Conservation (phyloP, 208 protist species). For the Trypanosoma platydactyli region DNA sequence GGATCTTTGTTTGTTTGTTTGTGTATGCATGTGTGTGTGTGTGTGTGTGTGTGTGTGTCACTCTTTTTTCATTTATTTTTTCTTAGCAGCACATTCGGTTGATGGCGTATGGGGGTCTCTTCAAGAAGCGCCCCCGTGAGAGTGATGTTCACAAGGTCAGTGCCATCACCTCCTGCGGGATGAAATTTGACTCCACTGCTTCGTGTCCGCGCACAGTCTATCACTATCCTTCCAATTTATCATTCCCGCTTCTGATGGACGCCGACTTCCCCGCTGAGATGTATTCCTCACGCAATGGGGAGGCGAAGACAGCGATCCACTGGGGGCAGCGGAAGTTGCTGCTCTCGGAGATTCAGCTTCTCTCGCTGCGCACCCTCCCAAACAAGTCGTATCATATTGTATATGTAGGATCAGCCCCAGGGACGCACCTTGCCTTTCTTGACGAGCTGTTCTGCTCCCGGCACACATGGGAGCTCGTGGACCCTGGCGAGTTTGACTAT, state of each 20-base stretch:
- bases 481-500: slow-evolving; percentile 92
- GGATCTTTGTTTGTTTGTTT: slow-evolving; percentile 9
- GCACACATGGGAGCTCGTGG: slow-evolving; percentile 93
- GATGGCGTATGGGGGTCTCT: slow-evolving; percentile 34
- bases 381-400: slow-evolving; percentile 90
- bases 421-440: slow-evolving; percentile 92
- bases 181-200: background rate
- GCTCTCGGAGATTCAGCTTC: slow-evolving; percentile 95
- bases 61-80: slow-evolving; percentile 15
- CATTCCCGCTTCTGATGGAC: slow-evolving; percentile 74
- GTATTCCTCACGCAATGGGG: slow-evolving; percentile 80
- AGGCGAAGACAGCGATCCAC: slow-evolving; percentile 92
- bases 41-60: too few relatives aligned
- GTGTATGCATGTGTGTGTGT: background rate
- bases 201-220: slow-evolving; percentile 36
- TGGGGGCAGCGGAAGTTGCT: slow-evolving; percentile 97
- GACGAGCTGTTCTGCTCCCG: slow-evolving; percentile 83
- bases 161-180: background rate
- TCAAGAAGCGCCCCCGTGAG: slow-evolving; percentile 31
- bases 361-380: slow-evolving; percentile 75
- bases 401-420: slow-evolving; percentile 94
- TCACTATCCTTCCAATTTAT: slow-evolving; percentile 77
- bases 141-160: background rate
- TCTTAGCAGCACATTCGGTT: background rate
- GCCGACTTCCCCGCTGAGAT: slow-evolving; percentile 66